Evolutionary conservation across 805 yeast genomes (phyloP).

Genomic region (Saccharomyces paradoxus): DNA sequence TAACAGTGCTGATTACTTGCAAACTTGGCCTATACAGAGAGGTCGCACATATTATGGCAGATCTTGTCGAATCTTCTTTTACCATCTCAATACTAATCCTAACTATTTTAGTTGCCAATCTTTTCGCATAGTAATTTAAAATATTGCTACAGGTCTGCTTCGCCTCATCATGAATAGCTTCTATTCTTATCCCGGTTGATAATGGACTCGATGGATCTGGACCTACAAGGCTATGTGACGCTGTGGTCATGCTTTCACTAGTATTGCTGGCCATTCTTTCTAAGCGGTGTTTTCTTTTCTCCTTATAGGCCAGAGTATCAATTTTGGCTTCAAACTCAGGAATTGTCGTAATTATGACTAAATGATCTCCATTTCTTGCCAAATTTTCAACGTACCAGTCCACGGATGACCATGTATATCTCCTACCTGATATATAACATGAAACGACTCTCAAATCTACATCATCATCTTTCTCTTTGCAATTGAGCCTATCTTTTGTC

Average conservation of each 20-base stretch:
- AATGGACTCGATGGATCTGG: background rate
- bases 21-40: constrained; percentile 26
- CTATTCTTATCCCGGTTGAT: constrained; percentile 12
- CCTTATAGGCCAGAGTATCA: constrained; percentile 5
- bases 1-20: constrained; percentile 28
- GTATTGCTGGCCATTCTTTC: background rate
- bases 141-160: constrained; percentile 17
- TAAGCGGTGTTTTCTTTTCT: constrained; percentile 4
- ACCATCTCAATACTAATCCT: constrained; percentile 28
- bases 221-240: background rate
- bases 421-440: constrained; percentile 56
- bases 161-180: constrained; percentile 24
- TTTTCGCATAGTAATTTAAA: constrained; percentile 20
- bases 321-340: constrained; percentile 26
- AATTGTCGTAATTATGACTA: constrained; percentile 51
- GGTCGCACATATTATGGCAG: constrained; percentile 16
- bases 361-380: constrained; percentile 54
- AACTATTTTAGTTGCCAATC: constrained; percentile 15
- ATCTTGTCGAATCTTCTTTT: constrained; percentile 20
- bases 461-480: constrained; percentile 6
- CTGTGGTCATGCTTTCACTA: background rate
- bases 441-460: constrained; percentile 37
- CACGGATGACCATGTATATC: constrained; percentile 67
- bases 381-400: constrained; percentile 57
- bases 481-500: constrained; percentile 2